Base-by-base conservation (phyloP, 2,329 filamentous ascomycete species). In the Aureobasidium mangrovei region DNA sequence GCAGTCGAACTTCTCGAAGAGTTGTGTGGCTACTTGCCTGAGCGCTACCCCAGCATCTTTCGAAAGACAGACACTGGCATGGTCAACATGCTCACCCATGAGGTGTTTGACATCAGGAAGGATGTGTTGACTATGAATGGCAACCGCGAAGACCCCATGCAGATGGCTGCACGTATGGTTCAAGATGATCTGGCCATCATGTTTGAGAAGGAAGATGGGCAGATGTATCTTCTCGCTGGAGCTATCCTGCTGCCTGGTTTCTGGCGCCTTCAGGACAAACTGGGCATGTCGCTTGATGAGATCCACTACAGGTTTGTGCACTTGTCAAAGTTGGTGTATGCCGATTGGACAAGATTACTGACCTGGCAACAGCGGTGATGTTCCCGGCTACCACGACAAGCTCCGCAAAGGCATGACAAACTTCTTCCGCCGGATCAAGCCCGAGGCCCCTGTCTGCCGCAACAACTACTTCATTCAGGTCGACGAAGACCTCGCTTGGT, bases 391-490 rank as follows among this genome's bases (percentile, higher is more conserved):
- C 72, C 77, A 77, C 56, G 74, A 81, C 60, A 88, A 88, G 64
- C 73, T 91, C 8, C 83, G 90, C 65, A 83, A 81, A 57, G 85
- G 86, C 9, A 91, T 91, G 86, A 78, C 78, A 72, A 88, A 85
- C 65, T 90, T 94, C 72, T 93, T 94, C 72, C 75, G 80, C 0
- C 74, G 88, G 0, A 68, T 93, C 0, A 77, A 79, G 63, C 84
- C 85, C 1, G 82, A 88, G 40, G 80, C 81, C 42, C 77, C 82
- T 0, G 79, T 86, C 27, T 61, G 82, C 24, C 76, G 88, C 56
- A 88, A 91, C 66, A 91, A 93, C 66, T 94, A 93, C 70, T 94
- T 94, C 72, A 79, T 94, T 59, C 88, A 94, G 70, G 87, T 93
- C 1, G 88, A 94, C 64, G 86, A 90, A 55, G 70, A 77, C 4